These are phyloP conservation scores for Hymenoscyphus repandus DNA, from an alignment of 2,329 filamentous ascomycete species.

Conservation along the genomic window DNA sequence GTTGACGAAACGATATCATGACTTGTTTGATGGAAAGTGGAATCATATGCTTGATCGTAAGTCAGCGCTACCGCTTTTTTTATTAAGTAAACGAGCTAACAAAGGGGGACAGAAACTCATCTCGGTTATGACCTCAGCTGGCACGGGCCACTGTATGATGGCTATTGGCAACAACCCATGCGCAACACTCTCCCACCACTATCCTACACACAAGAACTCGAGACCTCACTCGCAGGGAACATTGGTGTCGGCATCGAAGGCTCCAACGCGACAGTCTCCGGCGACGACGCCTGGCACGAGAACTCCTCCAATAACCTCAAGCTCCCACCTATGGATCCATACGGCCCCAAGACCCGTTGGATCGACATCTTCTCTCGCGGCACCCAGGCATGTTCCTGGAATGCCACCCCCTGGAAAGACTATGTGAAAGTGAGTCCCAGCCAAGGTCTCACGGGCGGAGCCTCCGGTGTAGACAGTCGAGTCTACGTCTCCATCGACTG, in stretches of 20 bases:
- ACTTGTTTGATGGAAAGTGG: slow-evolving; percentile 57
- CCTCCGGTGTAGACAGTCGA: slow-evolving; percentile 44
- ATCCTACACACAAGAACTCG: slow-evolving; percentile 51
- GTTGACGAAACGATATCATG: slow-evolving; percentile 52
- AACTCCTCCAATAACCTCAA: slow-evolving; percentile 49
- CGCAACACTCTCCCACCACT: slow-evolving; percentile 60
- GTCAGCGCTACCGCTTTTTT: slow-evolving; percentile 7
- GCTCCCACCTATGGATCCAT: slow-evolving; percentile 52
- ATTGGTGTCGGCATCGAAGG: slow-evolving; percentile 61
- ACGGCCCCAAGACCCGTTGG: slow-evolving; percentile 50
- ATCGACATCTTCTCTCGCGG: slow-evolving; percentile 61
- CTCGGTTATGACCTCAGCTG: slow-evolving; percentile 41
- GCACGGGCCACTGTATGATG: slow-evolving; percentile 3
- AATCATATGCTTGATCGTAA: slow-evolving; percentile 53
- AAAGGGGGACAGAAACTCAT: slow-evolving; percentile 38
- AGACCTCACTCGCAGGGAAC: slow-evolving; percentile 55
- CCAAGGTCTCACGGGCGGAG: slow-evolving; percentile 44
- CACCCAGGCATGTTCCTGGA: slow-evolving; percentile 45
- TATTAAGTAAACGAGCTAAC: slow-evolving; percentile 27
- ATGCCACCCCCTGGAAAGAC: slow-evolving; percentile 39
- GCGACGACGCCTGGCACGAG: slow-evolving; percentile 58
- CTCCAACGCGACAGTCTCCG: slow-evolving; percentile 60
- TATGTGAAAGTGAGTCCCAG: slow-evolving; percentile 49
- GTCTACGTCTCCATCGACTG: slow-evolving; percentile 54
- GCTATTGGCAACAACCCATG: slow-evolving; percentile 68